Percentiles rank a stretch among this genome's conserved stretches.
Conservation (phyloP, 176 grass and related monocot genomes). For the Poa pratensis region DNA sequence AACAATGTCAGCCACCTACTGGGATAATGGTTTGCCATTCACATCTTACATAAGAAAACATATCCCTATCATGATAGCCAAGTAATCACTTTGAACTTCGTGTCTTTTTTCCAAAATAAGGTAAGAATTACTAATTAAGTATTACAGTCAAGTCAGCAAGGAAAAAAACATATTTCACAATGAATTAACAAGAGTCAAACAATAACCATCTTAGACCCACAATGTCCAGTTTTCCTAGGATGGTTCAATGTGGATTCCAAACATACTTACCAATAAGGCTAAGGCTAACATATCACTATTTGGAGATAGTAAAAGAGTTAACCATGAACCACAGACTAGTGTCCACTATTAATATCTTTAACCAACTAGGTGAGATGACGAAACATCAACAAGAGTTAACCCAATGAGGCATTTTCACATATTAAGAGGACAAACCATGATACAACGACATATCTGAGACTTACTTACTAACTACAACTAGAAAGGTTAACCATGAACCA, state of each 20-base stretch:
- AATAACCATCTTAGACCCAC: no score
- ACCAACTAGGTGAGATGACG: background rate
- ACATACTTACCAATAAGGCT: background rate
- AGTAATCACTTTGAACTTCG: background rate
- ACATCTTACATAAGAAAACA: background rate
- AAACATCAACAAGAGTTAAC: background rate
- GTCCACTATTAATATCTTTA: background rate
- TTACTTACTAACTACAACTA: constrained; percentile 20
- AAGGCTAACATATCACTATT: background rate
- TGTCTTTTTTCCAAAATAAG: background rate
- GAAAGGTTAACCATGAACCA: background rate
- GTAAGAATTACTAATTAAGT: background rate
- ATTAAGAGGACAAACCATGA: background rate
- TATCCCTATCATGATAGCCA: background rate
- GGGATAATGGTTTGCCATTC: background rate
- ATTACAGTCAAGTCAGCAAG: background rate
- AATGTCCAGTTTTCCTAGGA: background rate
- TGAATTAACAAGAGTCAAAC: background rate
- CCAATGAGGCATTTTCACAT: background rate
- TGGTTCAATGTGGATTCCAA: background rate
- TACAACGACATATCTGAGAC: background rate
- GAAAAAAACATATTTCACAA: background rate
- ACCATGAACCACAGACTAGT: no score
- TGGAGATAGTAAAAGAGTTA: background rate
- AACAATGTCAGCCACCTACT: background rate